Percentiles rank a stretch among this genome's conserved stretches.
Evolutionary conservation across 345 rosid genomes (phyloP).

Genomic region (Draba incana): DNA sequence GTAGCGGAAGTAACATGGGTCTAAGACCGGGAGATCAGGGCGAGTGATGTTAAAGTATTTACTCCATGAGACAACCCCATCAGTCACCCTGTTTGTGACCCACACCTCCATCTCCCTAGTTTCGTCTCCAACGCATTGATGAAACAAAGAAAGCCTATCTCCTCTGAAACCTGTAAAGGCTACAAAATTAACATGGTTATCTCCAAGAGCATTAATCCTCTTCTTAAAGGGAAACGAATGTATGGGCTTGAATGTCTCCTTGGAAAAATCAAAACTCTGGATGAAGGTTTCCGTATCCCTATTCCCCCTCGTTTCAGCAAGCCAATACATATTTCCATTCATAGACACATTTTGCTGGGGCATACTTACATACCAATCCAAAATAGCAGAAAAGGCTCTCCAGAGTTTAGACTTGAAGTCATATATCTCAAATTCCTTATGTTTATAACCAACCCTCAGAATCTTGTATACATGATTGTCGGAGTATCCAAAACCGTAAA

Average conservation of each 20-base stretch:
- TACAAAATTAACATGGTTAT: too few species aligned
- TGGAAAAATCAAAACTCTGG: conserved; percentile 3
- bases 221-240: background rate
- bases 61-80: conserved; percentile 14
- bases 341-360: background rate
- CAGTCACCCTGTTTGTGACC: conserved; percentile 15
- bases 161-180: background rate
- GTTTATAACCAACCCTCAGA: background rate
- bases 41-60: conserved; percentile 3
- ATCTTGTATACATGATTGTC: background rate
- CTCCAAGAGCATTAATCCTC: background rate
- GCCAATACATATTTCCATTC: conserved; percentile 14
- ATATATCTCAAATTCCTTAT: background rate
- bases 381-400: background rate
- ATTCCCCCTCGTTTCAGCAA: background rate
- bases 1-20: too few species aligned
- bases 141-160: conserved; percentile 18
- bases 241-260: conserved; percentile 9
- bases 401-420: conserved; percentile 8
- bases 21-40: background rate
- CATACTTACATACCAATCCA: background rate
- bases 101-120: background rate
- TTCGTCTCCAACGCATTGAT: background rate
- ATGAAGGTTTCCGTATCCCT: background rate
- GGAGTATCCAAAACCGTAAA: conserved; percentile 3